Evolutionary conservation across 2,329 filamentous ascomycete species (phyloP).

Genomic region (Sporothrix humicola): DNA sequence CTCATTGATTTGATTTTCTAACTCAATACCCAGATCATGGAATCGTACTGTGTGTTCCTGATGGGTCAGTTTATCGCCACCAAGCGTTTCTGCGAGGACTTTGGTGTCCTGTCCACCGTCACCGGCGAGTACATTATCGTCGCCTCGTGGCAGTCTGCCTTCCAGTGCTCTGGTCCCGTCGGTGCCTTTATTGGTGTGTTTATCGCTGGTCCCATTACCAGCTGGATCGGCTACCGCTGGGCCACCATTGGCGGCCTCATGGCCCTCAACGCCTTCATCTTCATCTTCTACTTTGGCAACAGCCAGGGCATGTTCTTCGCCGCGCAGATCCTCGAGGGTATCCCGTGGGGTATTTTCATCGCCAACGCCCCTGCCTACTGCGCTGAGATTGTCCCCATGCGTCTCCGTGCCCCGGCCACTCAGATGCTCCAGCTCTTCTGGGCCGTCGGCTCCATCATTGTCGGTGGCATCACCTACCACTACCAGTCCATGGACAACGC

Average conservation of each 20-base stretch:
- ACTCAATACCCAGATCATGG: slow-evolving; percentile 61
- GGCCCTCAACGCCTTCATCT: slow-evolving; percentile 63
- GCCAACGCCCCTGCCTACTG: slow-evolving; percentile 69
- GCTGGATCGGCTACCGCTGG: slow-evolving; percentile 63
- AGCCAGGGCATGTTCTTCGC: slow-evolving; percentile 54
- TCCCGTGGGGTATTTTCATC: slow-evolving; percentile 71
- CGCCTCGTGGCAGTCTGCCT: slow-evolving; percentile 63
- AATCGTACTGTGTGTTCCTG: slow-evolving; percentile 67
- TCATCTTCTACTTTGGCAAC: slow-evolving; percentile 56
- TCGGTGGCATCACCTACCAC: slow-evolving; percentile 60
- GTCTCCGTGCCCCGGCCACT: slow-evolving; percentile 62
- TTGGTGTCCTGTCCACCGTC: slow-evolving; percentile 49
- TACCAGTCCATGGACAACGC: slow-evolving; percentile 51
- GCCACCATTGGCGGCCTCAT: slow-evolving; percentile 62
- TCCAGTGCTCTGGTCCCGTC: slow-evolving; percentile 60
- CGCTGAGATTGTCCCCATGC: slow-evolving; percentile 65
- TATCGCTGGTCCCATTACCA: slow-evolving; percentile 65
- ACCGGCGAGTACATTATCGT: slow-evolving; percentile 49
- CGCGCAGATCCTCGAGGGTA: slow-evolving; percentile 63
- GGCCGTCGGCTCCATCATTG: slow-evolving; percentile 67
- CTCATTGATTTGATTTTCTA: neutral
- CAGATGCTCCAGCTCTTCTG: slow-evolving; percentile 71
- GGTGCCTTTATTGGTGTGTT: slow-evolving; percentile 66
- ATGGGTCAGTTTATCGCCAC: slow-evolving; percentile 64
- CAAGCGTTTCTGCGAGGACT: slow-evolving; percentile 52